A percentile compares a stretch with the other conserved stretches of the same genome.
phyloP scores from a whole-genome alignment of 805 yeast genomes.

The Kluyveromyces lactis region DNA sequence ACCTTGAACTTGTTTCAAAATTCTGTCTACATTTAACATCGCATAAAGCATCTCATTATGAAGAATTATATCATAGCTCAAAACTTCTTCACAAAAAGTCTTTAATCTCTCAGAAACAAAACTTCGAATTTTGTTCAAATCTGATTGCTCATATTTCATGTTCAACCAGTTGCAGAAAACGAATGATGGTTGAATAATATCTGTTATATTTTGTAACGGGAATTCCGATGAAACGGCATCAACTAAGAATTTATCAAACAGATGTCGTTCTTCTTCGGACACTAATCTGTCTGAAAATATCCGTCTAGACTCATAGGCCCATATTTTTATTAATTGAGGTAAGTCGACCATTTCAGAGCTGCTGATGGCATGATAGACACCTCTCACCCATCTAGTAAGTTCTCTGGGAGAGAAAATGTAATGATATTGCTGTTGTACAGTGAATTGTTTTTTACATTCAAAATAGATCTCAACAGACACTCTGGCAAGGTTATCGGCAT shows the following conservation, averaged over 20 bases:
- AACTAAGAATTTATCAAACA: slow-evolving; percentile 38
- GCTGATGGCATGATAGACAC: slow-evolving; percentile 48
- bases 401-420: slow-evolving; percentile 86
- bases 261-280: slow-evolving; percentile 34
- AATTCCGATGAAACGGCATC: slow-evolving; percentile 34
- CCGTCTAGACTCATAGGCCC: slow-evolving; percentile 78
- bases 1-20: slow-evolving; percentile 78
- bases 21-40: slow-evolving; percentile 71
- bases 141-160: slow-evolving; percentile 49
- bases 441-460: slow-evolving; percentile 35
- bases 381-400: slow-evolving; percentile 77
- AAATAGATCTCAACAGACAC: slow-evolving; percentile 63
- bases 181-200: slow-evolving; percentile 41
- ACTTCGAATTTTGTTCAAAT: slow-evolving; percentile 35
- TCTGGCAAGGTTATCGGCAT: slow-evolving; percentile 40
- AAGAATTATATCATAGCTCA: slow-evolving; percentile 50
- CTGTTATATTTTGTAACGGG: slow-evolving; percentile 34
- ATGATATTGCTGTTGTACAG: slow-evolving; percentile 38
- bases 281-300: slow-evolving; percentile 70
- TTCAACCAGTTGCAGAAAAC: slow-evolving; percentile 72
- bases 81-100: slow-evolving; percentile 72
- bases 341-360: slow-evolving; percentile 32
- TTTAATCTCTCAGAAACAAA: slow-evolving; percentile 59
- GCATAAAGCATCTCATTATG: slow-evolving; percentile 69
- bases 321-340: slow-evolving; percentile 46